Base-by-base conservation (phyloP, 371 early-diverging fungal genomes). In the Rhizopus arrhizus region DNA sequence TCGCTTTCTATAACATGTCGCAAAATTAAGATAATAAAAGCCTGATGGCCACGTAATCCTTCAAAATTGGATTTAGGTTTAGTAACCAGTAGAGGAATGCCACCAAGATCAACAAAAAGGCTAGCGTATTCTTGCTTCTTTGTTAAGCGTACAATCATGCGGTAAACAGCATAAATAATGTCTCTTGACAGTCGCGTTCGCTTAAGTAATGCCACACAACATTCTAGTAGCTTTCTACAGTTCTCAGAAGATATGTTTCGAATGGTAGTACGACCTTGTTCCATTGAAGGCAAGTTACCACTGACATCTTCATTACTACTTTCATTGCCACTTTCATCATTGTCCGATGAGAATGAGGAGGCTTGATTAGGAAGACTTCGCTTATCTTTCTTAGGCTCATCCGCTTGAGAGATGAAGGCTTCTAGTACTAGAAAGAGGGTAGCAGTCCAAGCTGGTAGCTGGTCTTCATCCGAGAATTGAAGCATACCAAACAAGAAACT, bases 1-100 rank as follows among this genome's bases (percentile, higher is more conserved):
- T 77, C 64, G 59, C 86, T 81, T 70, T 98, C 98, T 45, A 95
- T 81, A 12, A 92, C 80, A 61, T 98, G 95, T 5, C 97, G 87
- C 52, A 98, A 66, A 43, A 97, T 90, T 56, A 95, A 86, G 32
- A 91, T 75, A 41, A 87, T 84, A 43, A 91, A 81, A 4, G 87
- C 81, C 59, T 86, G 89, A 42, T 92, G 91, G 3, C 90, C 87
- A 56, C 81, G 81, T 43, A 91, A 85, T 9, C 80, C 79, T 50
- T 85, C 82, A 5, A 86, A 63, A 36, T 76, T 73, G 1, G 66
- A 60, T 7, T 80, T 70, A 31, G 77, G 72, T 6, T 77, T 69
- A 15, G 76, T 70, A 59, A 93, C 82, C 7, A 92, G 62, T 16
- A 83, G 55, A 2, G 78, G 72, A 29, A 95, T 65, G 7, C 93